Conservation (phyloP, 2,329 filamentous ascomycete species). For the Cladosporium sp. region DNA sequence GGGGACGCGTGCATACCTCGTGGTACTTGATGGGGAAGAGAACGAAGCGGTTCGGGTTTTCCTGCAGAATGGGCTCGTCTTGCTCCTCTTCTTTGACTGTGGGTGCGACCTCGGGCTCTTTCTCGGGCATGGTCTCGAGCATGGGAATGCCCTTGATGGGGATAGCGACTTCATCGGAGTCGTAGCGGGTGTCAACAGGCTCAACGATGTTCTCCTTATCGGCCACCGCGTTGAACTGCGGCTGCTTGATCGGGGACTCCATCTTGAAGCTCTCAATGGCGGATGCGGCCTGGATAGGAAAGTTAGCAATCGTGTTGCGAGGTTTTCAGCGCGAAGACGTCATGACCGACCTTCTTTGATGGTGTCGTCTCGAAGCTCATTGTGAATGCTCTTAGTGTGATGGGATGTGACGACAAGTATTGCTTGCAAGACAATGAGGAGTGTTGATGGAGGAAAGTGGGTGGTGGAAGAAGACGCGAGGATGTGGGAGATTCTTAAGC, state of each 20-base stretch:
- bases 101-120: constrained; percentile 37
- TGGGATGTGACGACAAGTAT: constrained; percentile 1
- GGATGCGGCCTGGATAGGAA: constrained; percentile 64
- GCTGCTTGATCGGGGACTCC: constrained; percentile 88
- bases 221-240: constrained; percentile 62
- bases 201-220: constrained; percentile 73
- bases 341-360: constrained; percentile 62
- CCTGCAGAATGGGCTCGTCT: constrained; percentile 85
- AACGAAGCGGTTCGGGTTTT: constrained; percentile 94
- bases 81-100: constrained; percentile 62
- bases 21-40: constrained; percentile 99
- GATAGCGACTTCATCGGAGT: constrained; percentile 53
- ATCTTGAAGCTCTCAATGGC: constrained; percentile 87
- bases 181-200: constrained; percentile 38
- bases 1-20: constrained; percentile 66
- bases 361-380: constrained; percentile 66
- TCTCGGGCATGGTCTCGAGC: constrained; percentile 32
- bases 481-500: too few species aligned
- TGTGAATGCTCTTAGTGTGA: constrained; percentile 13
- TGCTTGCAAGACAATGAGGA: constrained; percentile 9
- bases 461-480: too few species aligned
- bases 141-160: constrained; percentile 49
- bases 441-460: constrained; percentile 1
- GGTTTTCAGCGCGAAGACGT: constrained; percentile 34
- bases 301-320: constrained; percentile 36